Evolutionary conservation across 2,329 filamentous ascomycete genomes (phyloP).

Genomic region (Orbilia javanica): DNA sequence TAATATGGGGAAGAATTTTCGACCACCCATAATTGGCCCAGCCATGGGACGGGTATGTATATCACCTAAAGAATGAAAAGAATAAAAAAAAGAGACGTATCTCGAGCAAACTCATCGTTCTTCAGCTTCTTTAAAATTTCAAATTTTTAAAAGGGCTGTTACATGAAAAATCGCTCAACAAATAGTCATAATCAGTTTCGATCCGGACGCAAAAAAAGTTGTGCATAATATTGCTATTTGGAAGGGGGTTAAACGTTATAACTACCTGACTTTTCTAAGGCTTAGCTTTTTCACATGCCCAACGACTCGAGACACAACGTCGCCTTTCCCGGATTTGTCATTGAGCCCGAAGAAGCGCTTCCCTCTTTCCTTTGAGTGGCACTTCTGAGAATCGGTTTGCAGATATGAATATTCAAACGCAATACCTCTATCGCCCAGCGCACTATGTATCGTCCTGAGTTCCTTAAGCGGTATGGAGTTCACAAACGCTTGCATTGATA

Average conservation of each 20-base stretch:
- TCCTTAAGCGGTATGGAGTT: constrained; percentile 7
- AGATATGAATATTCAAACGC: constrained; percentile 31
- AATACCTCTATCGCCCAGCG: constrained; percentile 10
- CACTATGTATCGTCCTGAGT: constrained; percentile 5
- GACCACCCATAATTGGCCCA: background rate
- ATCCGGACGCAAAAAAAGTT: background rate
- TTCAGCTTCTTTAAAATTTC: background rate
- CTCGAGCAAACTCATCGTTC: background rate
- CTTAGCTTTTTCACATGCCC: constrained; percentile 19
- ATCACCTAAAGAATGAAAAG: background rate
- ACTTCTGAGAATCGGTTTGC: constrained; percentile 22
- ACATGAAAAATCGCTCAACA: background rate
- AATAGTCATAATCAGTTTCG: constrained; percentile 12
- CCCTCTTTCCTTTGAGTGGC: constrained; percentile 18
- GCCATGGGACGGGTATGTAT: background rate
- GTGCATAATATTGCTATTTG: background rate
- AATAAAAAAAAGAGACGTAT: no score
- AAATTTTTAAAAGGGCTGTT: constrained; percentile 9
- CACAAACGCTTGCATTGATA: constrained; percentile 37
- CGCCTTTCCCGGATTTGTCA: constrained; percentile 3
- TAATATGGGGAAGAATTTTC: background rate
- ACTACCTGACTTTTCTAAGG: constrained; percentile 21
- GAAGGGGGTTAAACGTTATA: constrained; percentile 4
- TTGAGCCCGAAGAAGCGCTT: constrained; percentile 10
- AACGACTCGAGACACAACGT: constrained; percentile 3